Conservation (phyloP, 352 stramenopile genomes). For the Phytophthora lateralis region DNA sequence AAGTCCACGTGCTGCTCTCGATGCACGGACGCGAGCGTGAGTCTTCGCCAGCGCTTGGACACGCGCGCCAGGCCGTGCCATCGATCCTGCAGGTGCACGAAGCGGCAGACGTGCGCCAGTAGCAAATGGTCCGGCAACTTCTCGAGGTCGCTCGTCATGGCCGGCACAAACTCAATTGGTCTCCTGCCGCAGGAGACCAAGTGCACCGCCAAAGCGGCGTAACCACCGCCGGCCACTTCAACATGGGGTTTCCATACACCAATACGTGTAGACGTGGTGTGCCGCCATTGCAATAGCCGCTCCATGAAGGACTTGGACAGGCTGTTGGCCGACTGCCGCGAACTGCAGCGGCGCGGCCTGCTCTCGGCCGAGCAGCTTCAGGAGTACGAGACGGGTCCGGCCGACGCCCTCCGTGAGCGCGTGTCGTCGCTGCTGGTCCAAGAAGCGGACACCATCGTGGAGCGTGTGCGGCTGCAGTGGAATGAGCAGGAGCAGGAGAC, state of each 20-base stretch:
- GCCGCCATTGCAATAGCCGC: not conserved
- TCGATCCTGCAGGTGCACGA: constrained; percentile 63
- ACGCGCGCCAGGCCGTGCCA: constrained; percentile 58
- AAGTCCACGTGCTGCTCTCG: constrained; percentile 55
- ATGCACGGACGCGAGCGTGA: constrained; percentile 67
- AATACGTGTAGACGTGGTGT: constrained; percentile 7
- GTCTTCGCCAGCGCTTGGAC: constrained; percentile 57
- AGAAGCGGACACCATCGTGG: constrained; percentile 55
- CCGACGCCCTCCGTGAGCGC: constrained; percentile 5
- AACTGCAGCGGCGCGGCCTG: constrained; percentile 41
- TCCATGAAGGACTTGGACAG: constrained; percentile 4
- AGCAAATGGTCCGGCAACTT: constrained; percentile 50
- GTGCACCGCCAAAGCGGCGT: constrained; percentile 15
- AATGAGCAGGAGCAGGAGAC: constrained; percentile 59
- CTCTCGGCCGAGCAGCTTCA: constrained; percentile 40
- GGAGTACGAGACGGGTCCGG: constrained; percentile 29
- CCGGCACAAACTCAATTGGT: not conserved
- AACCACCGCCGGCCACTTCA: constrained; percentile 16
- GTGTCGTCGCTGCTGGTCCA: constrained; percentile 43
- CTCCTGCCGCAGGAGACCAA: not conserved
- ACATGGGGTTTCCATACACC: not conserved
- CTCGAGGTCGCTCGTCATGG: constrained; percentile 28
- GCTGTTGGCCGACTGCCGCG: constrained; percentile 41
- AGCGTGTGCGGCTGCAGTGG: constrained; percentile 49
- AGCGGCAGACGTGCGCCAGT: constrained; percentile 51